Evolutionary conservation across 495 filamentous ascomycete species (phyloP), one percentile per base, ranked within the genome.

Genomic region (Hypoxylon crocopeplum): DNA sequence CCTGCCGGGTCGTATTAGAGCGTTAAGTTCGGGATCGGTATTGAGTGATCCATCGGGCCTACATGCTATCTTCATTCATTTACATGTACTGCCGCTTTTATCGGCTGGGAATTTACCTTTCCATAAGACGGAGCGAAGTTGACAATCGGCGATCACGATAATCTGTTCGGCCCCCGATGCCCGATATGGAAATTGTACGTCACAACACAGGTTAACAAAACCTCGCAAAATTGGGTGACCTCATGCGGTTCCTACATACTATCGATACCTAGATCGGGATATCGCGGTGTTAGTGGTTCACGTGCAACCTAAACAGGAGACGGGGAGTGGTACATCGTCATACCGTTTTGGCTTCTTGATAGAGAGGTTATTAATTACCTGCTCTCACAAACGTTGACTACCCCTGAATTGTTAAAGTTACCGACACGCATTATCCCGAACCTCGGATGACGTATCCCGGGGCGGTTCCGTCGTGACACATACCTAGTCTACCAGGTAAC

Each of bases 131-230:
- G 13, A 25, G 34, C 19, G 22, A 21, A 44, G 15, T 12, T 30
- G 15, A 20, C 37, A 13, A 16, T 22, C 13, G 40, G 34, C 36
- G 40, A 48, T 52, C 48, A 40, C 34, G 56, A 57, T 48, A 40
- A 34, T 57, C 21, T 24, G 5, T 36, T 34, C 29, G 37, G 47
- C 37, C 20, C 17, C 24, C 24, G 34, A 37, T 21, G 36, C 48
- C 40, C 36, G 37, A 44, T 53, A 3, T 36, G 48, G 52, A 48
- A 48, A 38, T 13, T n/a, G 21, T 57, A 63, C 53, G 59, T 63
- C 59, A 63, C 53, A 52, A 16, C 21, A 36, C 32, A 10, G 24
- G 25, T 27, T 47, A 62, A 16, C 47, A 42, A 57, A 36, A 20
- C 11, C 39, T 41, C 20, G 15, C 6, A 40, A 16, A 22, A 19